Evolutionary conservation across 2,329 filamentous ascomycete species (phyloP).

Genomic region (Rhytidhysteron rufulum): DNA sequence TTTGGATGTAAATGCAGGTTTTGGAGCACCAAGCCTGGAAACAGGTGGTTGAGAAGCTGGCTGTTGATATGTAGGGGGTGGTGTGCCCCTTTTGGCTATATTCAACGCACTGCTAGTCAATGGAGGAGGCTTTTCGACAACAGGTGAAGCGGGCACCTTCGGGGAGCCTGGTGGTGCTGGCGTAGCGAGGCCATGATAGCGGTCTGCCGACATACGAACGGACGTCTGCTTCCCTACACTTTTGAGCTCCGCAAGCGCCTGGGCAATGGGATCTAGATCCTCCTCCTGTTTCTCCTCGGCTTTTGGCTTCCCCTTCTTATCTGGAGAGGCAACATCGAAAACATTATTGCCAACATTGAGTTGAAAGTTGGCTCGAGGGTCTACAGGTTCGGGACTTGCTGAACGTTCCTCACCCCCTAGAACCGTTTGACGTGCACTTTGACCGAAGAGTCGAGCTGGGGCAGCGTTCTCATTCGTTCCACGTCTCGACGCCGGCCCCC

Average conservation of each 20-base stretch:
- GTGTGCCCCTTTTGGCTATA: conserved; percentile 65
- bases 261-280: conserved; percentile 81
- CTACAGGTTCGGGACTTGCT: conserved; percentile 69
- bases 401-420: conserved; percentile 30
- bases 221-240: conserved; percentile 78
- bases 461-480: conserved; percentile 40
- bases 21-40: conserved; percentile 79
- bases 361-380: conserved; percentile 87
- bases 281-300: conserved; percentile 43
- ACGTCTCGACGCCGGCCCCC: conserved; percentile 43
- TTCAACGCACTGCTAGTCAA: conserved; percentile 44
- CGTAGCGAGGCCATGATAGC: conserved; percentile 88
- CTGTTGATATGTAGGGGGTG: conserved; percentile 81
- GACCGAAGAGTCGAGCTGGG: conserved; percentile 39
- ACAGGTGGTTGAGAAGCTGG: too few relatives aligned
- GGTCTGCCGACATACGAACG: conserved; percentile 86
- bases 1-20: conserved; percentile 85
- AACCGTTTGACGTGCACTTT: conserved; percentile 22
- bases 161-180: conserved; percentile 55
- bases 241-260: conserved; percentile 89
- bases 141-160: conserved; percentile 33
- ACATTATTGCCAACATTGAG: conserved; percentile 95
- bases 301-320: conserved; percentile 50
- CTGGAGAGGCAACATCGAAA: conserved; percentile 82
- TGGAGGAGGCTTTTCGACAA: conserved; percentile 42